A percentile compares a stretch with the other conserved stretches of the same genome.
phyloP scores from a whole-genome alignment of 169 alveolate genomes.

The Plasmodium gaboni region DNA sequence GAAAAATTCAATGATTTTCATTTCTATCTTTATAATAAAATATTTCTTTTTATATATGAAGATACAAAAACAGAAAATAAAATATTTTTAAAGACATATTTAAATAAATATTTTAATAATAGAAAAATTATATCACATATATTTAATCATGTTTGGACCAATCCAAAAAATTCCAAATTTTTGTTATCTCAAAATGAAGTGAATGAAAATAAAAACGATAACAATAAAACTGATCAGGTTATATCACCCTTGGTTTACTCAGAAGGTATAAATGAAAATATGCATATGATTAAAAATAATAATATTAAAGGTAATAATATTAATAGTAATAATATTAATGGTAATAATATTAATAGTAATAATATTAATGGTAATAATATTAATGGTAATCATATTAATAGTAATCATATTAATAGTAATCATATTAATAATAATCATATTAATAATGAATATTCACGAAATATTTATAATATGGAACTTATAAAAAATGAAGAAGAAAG shows the following conservation, averaged over 20 bases:
- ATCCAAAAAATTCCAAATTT: neutral
- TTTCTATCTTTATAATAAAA: conserved; percentile 11
- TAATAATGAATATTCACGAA: too few species aligned
- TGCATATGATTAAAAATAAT: neutral
- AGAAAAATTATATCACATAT: conserved; percentile 25
- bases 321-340: neutral
- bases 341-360: neutral
- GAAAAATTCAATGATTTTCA: conserved; percentile 18
- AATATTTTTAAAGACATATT: conserved; percentile 14
- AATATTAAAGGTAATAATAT: neutral
- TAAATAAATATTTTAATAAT: conserved; percentile 35
- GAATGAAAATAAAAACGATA: neutral
- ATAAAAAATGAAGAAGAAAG: too few species aligned
- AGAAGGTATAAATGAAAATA: neutral
- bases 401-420: neutral
- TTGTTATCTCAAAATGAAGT: neutral
- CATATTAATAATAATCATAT: neutral
- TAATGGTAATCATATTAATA: neutral
- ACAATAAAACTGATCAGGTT: neutral
- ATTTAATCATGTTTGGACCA: conserved; percentile 7
- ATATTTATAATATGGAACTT: too few species aligned
- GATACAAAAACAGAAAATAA: conserved; percentile 41
- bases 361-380: neutral
- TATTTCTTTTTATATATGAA: conserved; percentile 57
- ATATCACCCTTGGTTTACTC: neutral